Evolutionary conservation across 495 filamentous ascomycete genomes (phyloP).

Genomic region (Tuber microsphaerosporum): DNA sequence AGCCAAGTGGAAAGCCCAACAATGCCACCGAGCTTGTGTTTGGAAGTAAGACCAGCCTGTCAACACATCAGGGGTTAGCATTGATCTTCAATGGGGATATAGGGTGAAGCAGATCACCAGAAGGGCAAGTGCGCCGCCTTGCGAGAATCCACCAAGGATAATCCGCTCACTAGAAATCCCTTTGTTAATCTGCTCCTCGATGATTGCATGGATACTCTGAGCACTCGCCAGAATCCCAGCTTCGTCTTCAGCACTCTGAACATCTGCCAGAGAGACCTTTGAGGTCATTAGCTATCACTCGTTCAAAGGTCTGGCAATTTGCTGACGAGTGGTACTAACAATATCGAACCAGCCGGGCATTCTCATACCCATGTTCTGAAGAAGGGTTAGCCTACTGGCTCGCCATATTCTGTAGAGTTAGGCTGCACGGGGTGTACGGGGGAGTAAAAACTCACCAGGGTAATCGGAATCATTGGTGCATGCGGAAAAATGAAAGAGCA

Average conservation of each 20-base stretch:
- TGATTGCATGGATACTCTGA: slow-evolving; percentile 69
- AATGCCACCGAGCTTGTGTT: slow-evolving; percentile 74
- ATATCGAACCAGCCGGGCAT: slow-evolving; percentile 96
- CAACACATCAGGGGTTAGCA: slow-evolving; percentile 45
- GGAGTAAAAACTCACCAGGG: slow-evolving; percentile 55
- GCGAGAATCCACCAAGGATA: slow-evolving; percentile 64
- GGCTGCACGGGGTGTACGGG: neutral
- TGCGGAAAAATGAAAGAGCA: slow-evolving; percentile 90
- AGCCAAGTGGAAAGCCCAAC: slow-evolving; percentile 80
- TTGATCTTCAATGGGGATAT: slow-evolving; percentile 60
- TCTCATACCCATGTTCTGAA: slow-evolving; percentile 66
- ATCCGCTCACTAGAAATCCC: slow-evolving; percentile 79
- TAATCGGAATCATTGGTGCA: slow-evolving; percentile 84
- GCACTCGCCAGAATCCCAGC: slow-evolving; percentile 65
- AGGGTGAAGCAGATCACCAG: slow-evolving; percentile 43
- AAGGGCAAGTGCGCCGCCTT: slow-evolving; percentile 53
- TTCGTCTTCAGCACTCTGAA: slow-evolving; percentile 60
- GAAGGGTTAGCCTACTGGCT: slow-evolving; percentile 8
- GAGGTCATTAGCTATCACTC: slow-evolving; percentile 30
- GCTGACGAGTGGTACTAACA: slow-evolving; percentile 48
- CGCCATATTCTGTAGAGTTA: neutral
- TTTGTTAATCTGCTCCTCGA: slow-evolving; percentile 72
- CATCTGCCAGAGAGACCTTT: slow-evolving; percentile 22
- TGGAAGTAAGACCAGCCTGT: slow-evolving; percentile 59
- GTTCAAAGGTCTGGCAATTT: neutral